phyloP scores from a whole-genome alignment of 805 yeast species.

The Hanseniaspora pseudoguilliermondii region DNA sequence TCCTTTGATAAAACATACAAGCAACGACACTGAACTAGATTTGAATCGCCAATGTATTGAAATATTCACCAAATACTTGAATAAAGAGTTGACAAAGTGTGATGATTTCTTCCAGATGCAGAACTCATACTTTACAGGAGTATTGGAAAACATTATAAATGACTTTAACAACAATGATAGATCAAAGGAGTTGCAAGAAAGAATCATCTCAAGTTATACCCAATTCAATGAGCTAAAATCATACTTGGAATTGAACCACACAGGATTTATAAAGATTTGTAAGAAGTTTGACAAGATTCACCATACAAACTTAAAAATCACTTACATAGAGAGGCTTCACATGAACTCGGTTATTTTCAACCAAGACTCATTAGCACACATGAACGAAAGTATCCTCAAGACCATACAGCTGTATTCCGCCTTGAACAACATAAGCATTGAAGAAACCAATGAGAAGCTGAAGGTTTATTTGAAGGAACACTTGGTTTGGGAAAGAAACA shows the following conservation, averaged over 20 bases:
- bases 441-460: constrained; percentile 37
- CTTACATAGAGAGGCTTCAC: constrained; percentile 41
- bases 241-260: constrained; percentile 66
- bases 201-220: constrained; percentile 56
- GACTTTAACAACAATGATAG: constrained; percentile 41
- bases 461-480: constrained; percentile 66
- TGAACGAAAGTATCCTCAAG: constrained; percentile 44
- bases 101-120: constrained; percentile 60
- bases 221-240: constrained; percentile 71
- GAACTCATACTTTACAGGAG: constrained; percentile 44
- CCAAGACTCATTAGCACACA: constrained; percentile 32
- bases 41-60: constrained; percentile 24
- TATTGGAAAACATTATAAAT: constrained; percentile 42
- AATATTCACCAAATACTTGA: constrained; percentile 55
- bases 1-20: constrained; percentile 3
- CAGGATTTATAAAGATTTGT: constrained; percentile 80
- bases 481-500: constrained; percentile 92
- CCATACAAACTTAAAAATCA: constrained; percentile 44
- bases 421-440: constrained; percentile 19
- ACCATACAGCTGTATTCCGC: constrained; percentile 43
- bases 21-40: constrained; percentile 17
- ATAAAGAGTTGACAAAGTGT: constrained; percentile 63
- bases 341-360: constrained; percentile 43
- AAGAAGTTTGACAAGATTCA: constrained; percentile 85
- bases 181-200: constrained; percentile 37